A percentile compares a stretch with the other conserved stretches of the same genome.
Conservation (phyloP, 2,329 filamentous ascomycete genomes). For the Shiraia bambusicola region DNA sequence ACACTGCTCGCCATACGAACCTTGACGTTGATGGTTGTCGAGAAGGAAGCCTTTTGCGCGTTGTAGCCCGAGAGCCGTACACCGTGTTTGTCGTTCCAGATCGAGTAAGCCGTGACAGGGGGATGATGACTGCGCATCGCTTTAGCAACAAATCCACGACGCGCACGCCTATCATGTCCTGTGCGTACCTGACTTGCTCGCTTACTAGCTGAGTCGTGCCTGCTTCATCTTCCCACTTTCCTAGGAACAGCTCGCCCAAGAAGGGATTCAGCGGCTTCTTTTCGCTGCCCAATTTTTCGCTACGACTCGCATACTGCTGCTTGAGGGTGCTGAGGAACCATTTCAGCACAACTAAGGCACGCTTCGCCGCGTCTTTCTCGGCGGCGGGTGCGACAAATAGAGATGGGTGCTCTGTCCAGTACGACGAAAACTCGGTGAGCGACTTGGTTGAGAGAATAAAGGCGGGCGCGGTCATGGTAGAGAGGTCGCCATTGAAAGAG, state of each 20-base stretch:
- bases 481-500: constrained; percentile 59
- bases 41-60: constrained; percentile 93
- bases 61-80: constrained; percentile 82
- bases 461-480: constrained; percentile 58
- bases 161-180: not conserved
- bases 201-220: constrained; percentile 85
- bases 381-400: constrained; percentile 80
- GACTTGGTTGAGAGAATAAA: constrained; percentile 59
- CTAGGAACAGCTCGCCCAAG: constrained; percentile 89
- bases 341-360: constrained; percentile 84
- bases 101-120: constrained; percentile 90
- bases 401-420: constrained; percentile 58
- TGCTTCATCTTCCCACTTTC: constrained; percentile 80
- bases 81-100: constrained; percentile 81
- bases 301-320: constrained; percentile 75
- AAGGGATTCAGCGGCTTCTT: constrained; percentile 99
- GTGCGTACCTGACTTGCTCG: constrained; percentile 78
- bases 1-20: constrained; percentile 12
- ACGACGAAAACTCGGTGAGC: constrained; percentile 58
- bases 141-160: constrained; percentile 9
- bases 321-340: constrained; percentile 95
- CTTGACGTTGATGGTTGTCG: constrained; percentile 89
- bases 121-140: constrained; percentile 70
- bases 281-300: constrained; percentile 82
- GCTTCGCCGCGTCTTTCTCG: constrained; percentile 77